Base-by-base conservation (phyloP, 1,284 basidiomycete genomes). In the Stygiomarasmius scandens region DNA sequence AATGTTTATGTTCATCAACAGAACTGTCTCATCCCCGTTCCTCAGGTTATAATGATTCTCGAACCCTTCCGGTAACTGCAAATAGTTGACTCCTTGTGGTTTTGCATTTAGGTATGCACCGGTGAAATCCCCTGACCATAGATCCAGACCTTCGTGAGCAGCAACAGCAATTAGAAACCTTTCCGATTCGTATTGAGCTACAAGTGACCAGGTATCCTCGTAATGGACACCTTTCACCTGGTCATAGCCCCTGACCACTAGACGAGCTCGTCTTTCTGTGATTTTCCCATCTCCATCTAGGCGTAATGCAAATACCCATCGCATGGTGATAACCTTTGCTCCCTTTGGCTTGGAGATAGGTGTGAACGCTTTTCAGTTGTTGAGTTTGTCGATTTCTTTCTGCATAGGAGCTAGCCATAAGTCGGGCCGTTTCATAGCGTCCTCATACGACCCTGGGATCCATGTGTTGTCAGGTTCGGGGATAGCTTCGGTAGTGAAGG, bases 11-110 rank as follows among this genome's bases (percentile, higher is more conserved):
- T 51, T 36, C 22, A 55, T 47, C 12, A 24, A 27, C 1, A 52
- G 22, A 6, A 44, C 46, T 16, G 47, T 55, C 12, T 55, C 47
- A 0, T n/a, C 36, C 2, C 24, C 44, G 16, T 24, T 47, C 19
- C n/a, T 9, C 16, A 44, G 29, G 3, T 19, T 6, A 20, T 47
- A 29, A 2, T 22, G 44, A 20, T 29, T 8, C 11, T 54, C 25
- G 25, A 46, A 22, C 2, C 56, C 56, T 14, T 38, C 19, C 5
- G 52, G 56, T 23, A 49, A 44, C 8, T 43, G 9, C 36, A 58
- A 36, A 27, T 54, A 58, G 19, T 49, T 54, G 22, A 41, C 41
- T 8, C 41, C 52, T 23, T 54, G 52, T 2, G 52, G 52, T 32
- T 32, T 24, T 2, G 52, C 44, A 47, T 54, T 54, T 11, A 32